Base-by-base conservation (phyloP, 148 eudicot genomes). In the Diospyros lotus region DNA sequence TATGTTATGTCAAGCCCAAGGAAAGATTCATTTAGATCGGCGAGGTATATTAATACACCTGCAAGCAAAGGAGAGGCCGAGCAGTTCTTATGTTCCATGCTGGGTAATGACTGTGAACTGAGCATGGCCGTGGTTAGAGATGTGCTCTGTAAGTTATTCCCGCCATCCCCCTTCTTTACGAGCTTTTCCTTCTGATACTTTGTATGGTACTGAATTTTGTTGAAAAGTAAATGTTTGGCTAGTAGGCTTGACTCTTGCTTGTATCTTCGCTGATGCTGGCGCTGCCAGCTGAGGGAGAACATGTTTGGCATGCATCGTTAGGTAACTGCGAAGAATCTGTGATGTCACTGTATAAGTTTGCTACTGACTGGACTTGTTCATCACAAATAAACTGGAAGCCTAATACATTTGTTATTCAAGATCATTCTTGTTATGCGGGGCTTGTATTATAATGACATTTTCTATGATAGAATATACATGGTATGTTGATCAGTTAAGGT, bases 31-130 rank as follows among this genome's bases (percentile, higher is more conserved):
- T 64, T 52, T 14, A 90, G 81, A 64, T 46, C 55, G 59, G 83
- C 82, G 72, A 85, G 85, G 1, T 77, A 6, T 43, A 75, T 38
- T 56, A 80, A 82, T 64, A 83, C 60, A 7, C 82, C 76, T 76
- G 77, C 78, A 68, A 77, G 79, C 59, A 79, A 80, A 50, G 94
- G 81, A 66, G 97, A 92, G 39, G 72, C 82, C 6, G 96, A 92
- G 78, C 96, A 90, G 83, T 95, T 95, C 64, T 78, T 95, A 78
- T 88, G 87, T 52, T 88, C 94, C 10, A 89, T 95, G 97, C 93
- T 95, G 48, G 96, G 97, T n/a, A 88, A 88, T 48, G 91, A 84
- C 0, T 83, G 86, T 74, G 93, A 92, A 41, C 83, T 95, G 69
- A 75, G 84, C 84, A 76, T 91, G 89, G 97, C 86, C 54, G 91